Base-by-base conservation (phyloP, 2,329 filamentous ascomycete species). In the Penicillium sp. region DNA sequence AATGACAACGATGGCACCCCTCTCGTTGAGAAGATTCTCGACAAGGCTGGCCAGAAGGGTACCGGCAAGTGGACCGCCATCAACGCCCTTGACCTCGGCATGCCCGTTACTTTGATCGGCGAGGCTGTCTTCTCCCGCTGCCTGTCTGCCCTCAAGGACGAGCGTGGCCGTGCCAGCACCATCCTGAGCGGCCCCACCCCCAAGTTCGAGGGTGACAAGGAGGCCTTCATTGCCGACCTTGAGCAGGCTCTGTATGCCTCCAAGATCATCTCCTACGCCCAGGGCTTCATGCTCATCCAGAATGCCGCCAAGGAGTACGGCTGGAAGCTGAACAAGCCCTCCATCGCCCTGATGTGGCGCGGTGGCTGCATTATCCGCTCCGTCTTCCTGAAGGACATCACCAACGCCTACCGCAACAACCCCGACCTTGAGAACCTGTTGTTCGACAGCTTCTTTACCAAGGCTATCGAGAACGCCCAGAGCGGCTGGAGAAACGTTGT, bases 241-340 rank as follows among this genome's bases (percentile, higher is more conserved):
- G 93, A 98, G 81, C 93, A 98, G 80, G 93, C 91, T 60, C 84
- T 98, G 53, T 98, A 98, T 70, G 93, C 93, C 60, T 97, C 91
- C 68, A 98, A 98, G 87, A 98, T 98, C 71, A 96, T 98, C 75
- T 98, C 93, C 16, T 98, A 98, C 72, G 89, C 93, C 58, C 93
- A 98, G 78, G 93, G 93, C 70, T 98, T 98, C 83, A 97, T 97
- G 91, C 82, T 98, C 68, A 97, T 98, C 82, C 91, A 97, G 78
- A 86, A 95, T 77, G 89, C 93, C 62, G 93, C 91, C 74, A 89
- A 86, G 75, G 88, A 97, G 74, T 98, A 94, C 78, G 74, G 76
- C 63, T 98, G 93, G 93, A 96, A 96, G 82, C 86, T 98, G 63
- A 96, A 98, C 86, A 97, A 97, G 86, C 93, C 93, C 58, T 95